Evolutionary conservation across 345 rosid genomes (phyloP).

Genomic region (Citrus australasica): DNA sequence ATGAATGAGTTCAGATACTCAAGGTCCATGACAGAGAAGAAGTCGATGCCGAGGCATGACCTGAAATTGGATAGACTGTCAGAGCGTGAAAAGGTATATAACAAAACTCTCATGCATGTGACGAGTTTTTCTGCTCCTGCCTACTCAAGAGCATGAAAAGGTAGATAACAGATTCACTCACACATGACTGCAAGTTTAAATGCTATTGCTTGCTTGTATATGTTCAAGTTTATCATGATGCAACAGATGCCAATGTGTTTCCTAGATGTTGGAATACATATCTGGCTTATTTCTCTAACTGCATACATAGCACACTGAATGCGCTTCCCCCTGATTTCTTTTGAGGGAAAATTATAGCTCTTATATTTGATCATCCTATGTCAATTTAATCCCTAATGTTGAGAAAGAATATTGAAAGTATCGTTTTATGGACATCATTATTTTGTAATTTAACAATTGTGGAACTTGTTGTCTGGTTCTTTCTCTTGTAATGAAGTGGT

Average conservation of each 20-base stretch:
- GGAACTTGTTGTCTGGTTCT: neutral
- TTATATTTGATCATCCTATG: neutral
- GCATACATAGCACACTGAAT: neutral
- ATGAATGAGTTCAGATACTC: constrained; percentile 43
- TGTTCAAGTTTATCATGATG: neutral
- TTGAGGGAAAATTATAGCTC: neutral
- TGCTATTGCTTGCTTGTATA: neutral
- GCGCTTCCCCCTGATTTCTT: neutral
- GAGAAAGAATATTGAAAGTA: neutral
- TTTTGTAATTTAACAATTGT: constrained; percentile 1
- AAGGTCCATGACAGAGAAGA: constrained; percentile 75
- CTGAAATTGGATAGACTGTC: constrained; percentile 68
- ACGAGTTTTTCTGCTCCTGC: constrained; percentile 5
- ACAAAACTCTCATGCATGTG: constrained; percentile 10
- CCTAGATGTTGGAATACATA: neutral
- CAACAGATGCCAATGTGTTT: neutral
- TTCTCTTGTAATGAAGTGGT: neutral
- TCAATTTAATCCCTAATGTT: neutral
- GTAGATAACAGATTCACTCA: constrained; percentile 20
- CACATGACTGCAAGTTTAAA: constrained; percentile 7
- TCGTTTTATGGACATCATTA: neutral
- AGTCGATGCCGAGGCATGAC: constrained; percentile 40
- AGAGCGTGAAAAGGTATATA: constrained; percentile 77
- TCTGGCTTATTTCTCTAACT: neutral
- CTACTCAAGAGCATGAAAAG: constrained; percentile 52